Percentiles rank a stretch among this genome's conserved stretches.
Evolutionary conservation across 805 yeast genomes (phyloP).

Genomic region (Hemisphaericaspora nanyangensis): DNA sequence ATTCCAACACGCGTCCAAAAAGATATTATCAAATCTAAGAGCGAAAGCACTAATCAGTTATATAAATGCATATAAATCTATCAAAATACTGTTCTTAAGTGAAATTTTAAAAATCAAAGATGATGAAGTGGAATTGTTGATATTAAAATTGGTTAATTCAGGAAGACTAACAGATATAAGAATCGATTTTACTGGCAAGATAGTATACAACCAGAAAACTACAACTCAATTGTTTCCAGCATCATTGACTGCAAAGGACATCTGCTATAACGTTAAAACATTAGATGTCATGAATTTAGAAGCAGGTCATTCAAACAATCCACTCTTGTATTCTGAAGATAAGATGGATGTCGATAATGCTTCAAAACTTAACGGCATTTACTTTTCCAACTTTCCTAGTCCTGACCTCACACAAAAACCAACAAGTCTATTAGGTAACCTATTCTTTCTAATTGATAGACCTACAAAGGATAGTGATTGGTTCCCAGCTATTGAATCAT

Average conservation of each 20-base stretch:
- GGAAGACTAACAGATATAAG: conserved; percentile 27
- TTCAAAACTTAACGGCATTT: neutral
- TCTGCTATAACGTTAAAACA: conserved; percentile 21
- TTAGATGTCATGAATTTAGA: conserved; percentile 14
- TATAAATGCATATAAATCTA: conserved; percentile 26
- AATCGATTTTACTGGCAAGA: conserved; percentile 25
- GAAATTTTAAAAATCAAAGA: conserved; percentile 16
- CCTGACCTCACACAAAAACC: neutral
- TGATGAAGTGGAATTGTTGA: conserved; percentile 22
- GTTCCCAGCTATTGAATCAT: conserved; percentile 7
- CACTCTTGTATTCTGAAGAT: conserved; percentile 1
- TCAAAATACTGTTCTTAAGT: conserved; percentile 25
- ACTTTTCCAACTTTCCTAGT: neutral
- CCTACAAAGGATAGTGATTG: conserved; percentile 4
- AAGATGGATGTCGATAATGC: conserved; percentile 14
- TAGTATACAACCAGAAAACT: conserved; percentile 1
- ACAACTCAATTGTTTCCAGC: neutral
- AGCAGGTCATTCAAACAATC: neutral
- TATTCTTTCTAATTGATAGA: conserved; percentile 6
- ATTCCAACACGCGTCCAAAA: conserved; percentile 21
- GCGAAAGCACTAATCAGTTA: conserved; percentile 27
- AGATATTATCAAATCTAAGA: conserved; percentile 27
- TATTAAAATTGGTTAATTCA: conserved; percentile 24
- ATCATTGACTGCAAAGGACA: conserved; percentile 8
- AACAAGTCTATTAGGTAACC: conserved; percentile 1